Evolutionary conservation across 2,329 filamentous ascomycete genomes (phyloP).

Genomic region (Clarireedia hainanense): DNA sequence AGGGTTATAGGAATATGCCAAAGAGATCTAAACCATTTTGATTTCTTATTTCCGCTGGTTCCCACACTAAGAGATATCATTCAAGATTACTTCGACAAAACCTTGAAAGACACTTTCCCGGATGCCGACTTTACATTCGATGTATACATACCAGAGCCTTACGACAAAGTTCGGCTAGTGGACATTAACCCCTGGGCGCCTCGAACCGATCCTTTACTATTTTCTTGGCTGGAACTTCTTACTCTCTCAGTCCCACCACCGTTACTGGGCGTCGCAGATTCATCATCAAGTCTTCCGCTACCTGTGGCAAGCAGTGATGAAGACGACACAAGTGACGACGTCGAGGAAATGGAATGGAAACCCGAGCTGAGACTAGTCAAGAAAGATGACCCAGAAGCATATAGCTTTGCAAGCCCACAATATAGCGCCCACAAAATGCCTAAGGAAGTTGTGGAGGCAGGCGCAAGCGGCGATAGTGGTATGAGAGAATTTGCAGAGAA

Average conservation of each 20-base stretch:
- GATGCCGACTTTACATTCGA: slow-evolving; percentile 85
- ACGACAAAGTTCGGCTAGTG: slow-evolving; percentile 58
- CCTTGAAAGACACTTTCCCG: slow-evolving; percentile 69
- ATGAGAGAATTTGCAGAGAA: slow-evolving; percentile 73
- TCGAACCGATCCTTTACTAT: slow-evolving; percentile 80
- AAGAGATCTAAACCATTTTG: slow-evolving; percentile 83
- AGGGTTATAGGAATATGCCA: slow-evolving; percentile 78
- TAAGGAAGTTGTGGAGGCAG: slow-evolving; percentile 77
- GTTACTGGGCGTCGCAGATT: slow-evolving; percentile 41
- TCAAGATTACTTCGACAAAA: slow-evolving; percentile 67
- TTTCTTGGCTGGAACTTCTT: slow-evolving; percentile 83
- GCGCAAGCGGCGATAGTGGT: slow-evolving; percentile 60
- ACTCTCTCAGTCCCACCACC: slow-evolving; percentile 56
- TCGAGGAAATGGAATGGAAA: slow-evolving; percentile 47
- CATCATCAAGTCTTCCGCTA: slow-evolving; percentile 23
- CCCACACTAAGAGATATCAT: slow-evolving; percentile 61
- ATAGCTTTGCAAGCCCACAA: slow-evolving; percentile 74
- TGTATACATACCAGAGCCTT: slow-evolving; percentile 74
- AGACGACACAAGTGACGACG: slow-evolving; percentile 39
- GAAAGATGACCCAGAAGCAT: slow-evolving; percentile 80
- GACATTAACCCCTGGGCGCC: slow-evolving; percentile 95
- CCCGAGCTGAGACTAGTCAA: slow-evolving; percentile 79
- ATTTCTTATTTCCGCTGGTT: slow-evolving; percentile 62
- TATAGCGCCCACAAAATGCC: slow-evolving; percentile 96
- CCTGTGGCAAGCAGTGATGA: slow-evolving; percentile 33